Evolutionary conservation across 257 asterid genomes (phyloP), one percentile per base, ranked within the genome.

Genomic region (Anisodus acutangulus): DNA sequence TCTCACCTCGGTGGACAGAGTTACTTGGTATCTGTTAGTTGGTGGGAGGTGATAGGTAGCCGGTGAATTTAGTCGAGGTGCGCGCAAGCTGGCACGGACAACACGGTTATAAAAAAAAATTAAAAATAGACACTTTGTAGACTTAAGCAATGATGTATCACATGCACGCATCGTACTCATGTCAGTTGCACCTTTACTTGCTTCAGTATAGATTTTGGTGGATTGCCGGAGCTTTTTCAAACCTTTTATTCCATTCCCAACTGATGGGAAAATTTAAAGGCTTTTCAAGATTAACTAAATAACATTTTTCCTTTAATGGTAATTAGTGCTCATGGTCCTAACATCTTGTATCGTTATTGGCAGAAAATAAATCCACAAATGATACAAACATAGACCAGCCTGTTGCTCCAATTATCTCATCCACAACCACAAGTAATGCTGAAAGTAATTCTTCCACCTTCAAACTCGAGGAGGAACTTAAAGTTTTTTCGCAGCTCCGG

Each of bases 381-480:
- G 89, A 81, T 81, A 72, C 93, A n/a, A 90, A 82, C 89, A 85
- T 15, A 86, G 92, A 88, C 84, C 93, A 88, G 78, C 89, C 90
- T 19, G 87, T 45, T 76, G 89, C 87, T 63, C 80, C 89, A 2
- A 88, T 82, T 37, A 87, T 86, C 67, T 90, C 93, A 2, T 92
- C 95, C 86, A 89, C 94, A 83, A 87, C 91, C 37, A 89, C 94
- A 10, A 93, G 97, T 89, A 91, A 89, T 68, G 90, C 90, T 2
- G 94, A 90, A 80, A 90, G 94, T 90, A 89, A 60, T 82, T 88
- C 94, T 59, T 93, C 97, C 16, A 87, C 91, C 86, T 82, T 91
- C 78, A 93, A 90, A 84, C 91, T 91, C 35, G 93, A 89, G 80
- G 94, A 90, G 66, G 97, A 91, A 87, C 90, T 92, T n/a, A 92